phyloP scores from a whole-genome alignment of 768 basidiomycete species.

The Lentinula detonsa region DNA sequence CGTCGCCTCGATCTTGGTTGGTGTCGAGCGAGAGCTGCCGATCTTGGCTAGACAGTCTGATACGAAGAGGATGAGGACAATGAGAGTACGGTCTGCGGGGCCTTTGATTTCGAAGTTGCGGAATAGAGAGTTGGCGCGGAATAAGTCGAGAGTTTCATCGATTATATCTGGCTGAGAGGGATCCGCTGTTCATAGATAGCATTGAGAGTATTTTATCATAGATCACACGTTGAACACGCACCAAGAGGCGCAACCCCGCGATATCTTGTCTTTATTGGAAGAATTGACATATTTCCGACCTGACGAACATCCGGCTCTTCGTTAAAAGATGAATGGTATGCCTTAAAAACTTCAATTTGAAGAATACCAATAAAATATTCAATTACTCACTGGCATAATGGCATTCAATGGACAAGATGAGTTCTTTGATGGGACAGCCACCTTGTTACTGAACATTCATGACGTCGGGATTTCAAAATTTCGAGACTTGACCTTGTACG shows the following conservation, averaged over 20 bases:
- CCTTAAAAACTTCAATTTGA: slow-evolving; percentile 40
- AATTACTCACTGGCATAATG: slow-evolving; percentile 16
- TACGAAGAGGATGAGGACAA: slow-evolving; percentile 95
- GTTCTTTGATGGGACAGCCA: background rate
- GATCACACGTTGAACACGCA: slow-evolving; percentile 23
- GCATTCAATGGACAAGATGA: slow-evolving; percentile 1
- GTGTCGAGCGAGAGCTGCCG: slow-evolving; percentile 60
- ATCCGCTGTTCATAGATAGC: slow-evolving; percentile 50
- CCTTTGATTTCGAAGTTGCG: slow-evolving; percentile 99
- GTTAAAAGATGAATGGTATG: slow-evolving; percentile 94
- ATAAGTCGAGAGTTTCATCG: slow-evolving; percentile 93
- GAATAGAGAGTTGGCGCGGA: slow-evolving; percentile 98
- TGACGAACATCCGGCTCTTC: slow-evolving; percentile 74
- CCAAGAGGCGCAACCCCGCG: slow-evolving; percentile 88
- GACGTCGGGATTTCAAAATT: background rate
- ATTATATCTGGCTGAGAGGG: slow-evolving; percentile 79
- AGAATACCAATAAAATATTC: slow-evolving; percentile 3
- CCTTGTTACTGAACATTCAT: background rate
- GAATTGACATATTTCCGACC: slow-evolving; percentile 84
- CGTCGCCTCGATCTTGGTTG: slow-evolving; percentile 76
- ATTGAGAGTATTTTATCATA: background rate
- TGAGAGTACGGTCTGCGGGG: slow-evolving; percentile 90
- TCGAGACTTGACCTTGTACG: background rate
- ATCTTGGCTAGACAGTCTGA: slow-evolving; percentile 96
- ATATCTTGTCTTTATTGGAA: slow-evolving; percentile 88